A percentile compares a stretch with the other conserved stretches of the same genome.
phyloP scores from a whole-genome alignment of 1,284 basidiomycete genomes.

The Cryptococcus hybrid region DNA sequence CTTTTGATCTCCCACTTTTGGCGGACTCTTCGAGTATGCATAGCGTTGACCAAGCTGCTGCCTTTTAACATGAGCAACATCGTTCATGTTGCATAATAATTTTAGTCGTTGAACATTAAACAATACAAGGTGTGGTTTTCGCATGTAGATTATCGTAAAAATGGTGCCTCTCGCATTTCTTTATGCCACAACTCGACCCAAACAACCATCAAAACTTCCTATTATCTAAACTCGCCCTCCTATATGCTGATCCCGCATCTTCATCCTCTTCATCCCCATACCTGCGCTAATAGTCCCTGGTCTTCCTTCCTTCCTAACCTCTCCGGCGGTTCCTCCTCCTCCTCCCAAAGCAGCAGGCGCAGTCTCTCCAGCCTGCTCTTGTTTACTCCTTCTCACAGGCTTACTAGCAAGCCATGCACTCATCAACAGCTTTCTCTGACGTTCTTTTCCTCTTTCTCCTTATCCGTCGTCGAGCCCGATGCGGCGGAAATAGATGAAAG shows the following conservation, averaged over 20 bases:
- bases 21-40: too few species aligned
- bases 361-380: background rate
- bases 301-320: background rate
- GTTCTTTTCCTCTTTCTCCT: background rate
- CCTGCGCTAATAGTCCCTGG: background rate
- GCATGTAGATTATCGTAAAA: too few species aligned
- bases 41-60: too few species aligned
- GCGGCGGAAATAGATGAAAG: background rate
- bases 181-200: background rate
- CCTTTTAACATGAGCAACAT: too few species aligned
- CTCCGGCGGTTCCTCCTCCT: background rate
- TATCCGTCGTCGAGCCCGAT: background rate
- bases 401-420: background rate
- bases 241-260: background rate
- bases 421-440: background rate
- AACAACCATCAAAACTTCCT: background rate
- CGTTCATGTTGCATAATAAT: too few species aligned
- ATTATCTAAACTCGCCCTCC: slow-evolving; percentile 3
- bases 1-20: too few species aligned
- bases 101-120: too few species aligned
- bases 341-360: background rate
- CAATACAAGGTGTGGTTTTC: too few species aligned
- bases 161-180: background rate
- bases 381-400: slow-evolving; percentile 1
- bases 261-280: background rate